Evolutionary conservation across 352 stramenopile species (phyloP), one percentile per base, ranked within the genome.

Genomic region (Elongisporangium undulatum): DNA sequence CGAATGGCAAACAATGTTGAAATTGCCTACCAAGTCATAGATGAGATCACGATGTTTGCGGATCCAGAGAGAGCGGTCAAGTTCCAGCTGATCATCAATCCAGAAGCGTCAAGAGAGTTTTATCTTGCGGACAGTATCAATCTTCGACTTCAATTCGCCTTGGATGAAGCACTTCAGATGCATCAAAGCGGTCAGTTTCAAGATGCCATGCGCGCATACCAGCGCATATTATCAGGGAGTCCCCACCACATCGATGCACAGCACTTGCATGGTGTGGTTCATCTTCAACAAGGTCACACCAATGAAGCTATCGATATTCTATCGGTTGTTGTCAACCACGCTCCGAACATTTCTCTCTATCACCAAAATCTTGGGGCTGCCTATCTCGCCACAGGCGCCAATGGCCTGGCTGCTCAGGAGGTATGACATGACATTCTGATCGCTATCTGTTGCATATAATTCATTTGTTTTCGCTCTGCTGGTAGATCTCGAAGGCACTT

Each of bases 1-100:
- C 69, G 71, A 34, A 93, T 67, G 19, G 76, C 72, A 0, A 13
- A 61, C 23, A 77, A 79, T 51, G 77, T 97, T 16, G 90, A 98
- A 59, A 26, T 54, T 0, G 76, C 82, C 22, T 90, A 88, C n/a
- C 68, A 82, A 59, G 59, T 58, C 17, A 83, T 91, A 72, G 68
- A 85, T 49, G 83, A 92, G 48, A 51, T 92, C 8, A 65, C 49
- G 15, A 75, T 77, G 53, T 59, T 64, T 7, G 45, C 70, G 3
- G n/a, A 60, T 41, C 20, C 41, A 15, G 34, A 45, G 9, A 16
- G 34, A 45, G 4, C 34, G 12, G 34, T 22, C 1, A 24, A 10
- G 1, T 76, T 80, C 55, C 81, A 93, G 0, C 24, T 86, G 4
- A 21, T 85, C 4, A 73, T 93, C 20, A 61, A 74, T 12, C 69